phyloP scores from a whole-genome alignment of 2,329 filamentous ascomycete species.

The Ophiocordyceps camponoti-leonardi region DNA sequence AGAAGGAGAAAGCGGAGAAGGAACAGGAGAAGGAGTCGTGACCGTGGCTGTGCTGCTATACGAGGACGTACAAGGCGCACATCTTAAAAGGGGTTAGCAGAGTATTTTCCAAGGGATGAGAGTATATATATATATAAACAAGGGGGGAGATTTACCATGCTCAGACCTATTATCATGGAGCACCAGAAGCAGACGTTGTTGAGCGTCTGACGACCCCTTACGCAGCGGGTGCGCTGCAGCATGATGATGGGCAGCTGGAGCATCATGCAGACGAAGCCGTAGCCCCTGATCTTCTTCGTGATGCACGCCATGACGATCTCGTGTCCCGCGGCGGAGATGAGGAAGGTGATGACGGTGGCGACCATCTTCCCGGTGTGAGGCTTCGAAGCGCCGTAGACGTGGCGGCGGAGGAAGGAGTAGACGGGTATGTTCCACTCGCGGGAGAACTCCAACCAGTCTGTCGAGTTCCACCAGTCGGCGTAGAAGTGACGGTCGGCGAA shows the following conservation, averaged over 20 bases:
- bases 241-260: slow-evolving; percentile 89
- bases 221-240: slow-evolving; percentile 64
- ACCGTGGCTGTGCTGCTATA: neutral
- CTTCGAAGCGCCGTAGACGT: slow-evolving; percentile 77
- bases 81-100: too few species aligned
- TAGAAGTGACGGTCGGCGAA: slow-evolving; percentile 96
- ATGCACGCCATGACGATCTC: slow-evolving; percentile 97
- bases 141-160: slow-evolving; percentile 41
- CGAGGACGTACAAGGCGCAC: slow-evolving; percentile 32
- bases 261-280: slow-evolving; percentile 93
- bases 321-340: slow-evolving; percentile 77
- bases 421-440: slow-evolving; percentile 97
- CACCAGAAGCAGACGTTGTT: slow-evolving; percentile 89
- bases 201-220: slow-evolving; percentile 57
- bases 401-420: slow-evolving; percentile 83
- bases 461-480: slow-evolving; percentile 58
- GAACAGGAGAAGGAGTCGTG: too few species aligned
- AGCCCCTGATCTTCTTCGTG: slow-evolving; percentile 88
- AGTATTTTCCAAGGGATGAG: too few species aligned
- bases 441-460: slow-evolving; percentile 89
- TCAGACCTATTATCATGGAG: slow-evolving; percentile 75
- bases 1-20: neutral
- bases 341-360: slow-evolving; percentile 79
- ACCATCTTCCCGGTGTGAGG: slow-evolving; percentile 57
- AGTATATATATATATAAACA: too few species aligned